Percentiles rank a stretch among this genome's conserved stretches.
These are phyloP conservation scores for Penicillium mononematosum DNA, from an alignment of 495 filamentous ascomycete species.

Conservation along the genomic window DNA sequence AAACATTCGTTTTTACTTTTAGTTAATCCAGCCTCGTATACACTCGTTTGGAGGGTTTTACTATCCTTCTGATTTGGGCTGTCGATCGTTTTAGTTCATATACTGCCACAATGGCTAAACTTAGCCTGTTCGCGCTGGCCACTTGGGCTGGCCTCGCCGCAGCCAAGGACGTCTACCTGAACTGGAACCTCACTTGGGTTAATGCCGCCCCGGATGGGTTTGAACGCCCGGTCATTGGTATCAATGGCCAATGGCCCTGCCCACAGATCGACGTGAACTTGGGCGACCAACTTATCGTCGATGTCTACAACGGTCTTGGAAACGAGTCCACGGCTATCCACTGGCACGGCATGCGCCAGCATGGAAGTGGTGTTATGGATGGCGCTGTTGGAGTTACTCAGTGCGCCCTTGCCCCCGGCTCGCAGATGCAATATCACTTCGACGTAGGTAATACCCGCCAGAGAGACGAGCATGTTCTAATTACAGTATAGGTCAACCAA, in stretches of 20 bases:
- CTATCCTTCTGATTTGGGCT: slow-evolving; percentile 17
- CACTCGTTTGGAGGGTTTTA: slow-evolving; percentile 21
- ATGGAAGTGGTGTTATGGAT: slow-evolving; percentile 61
- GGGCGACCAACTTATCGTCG: slow-evolving; percentile 72
- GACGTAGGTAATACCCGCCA: slow-evolving; percentile 54
- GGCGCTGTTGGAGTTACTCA: slow-evolving; percentile 62
- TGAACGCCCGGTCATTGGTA: slow-evolving; percentile 70
- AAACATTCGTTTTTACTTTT: slow-evolving; percentile 12
- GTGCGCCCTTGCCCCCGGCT: slow-evolving; percentile 63
- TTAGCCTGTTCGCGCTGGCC: slow-evolving; percentile 26
- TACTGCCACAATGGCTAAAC: slow-evolving; percentile 20
- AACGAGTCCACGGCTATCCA: slow-evolving; percentile 71
- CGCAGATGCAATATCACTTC: slow-evolving; percentile 67
- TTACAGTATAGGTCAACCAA: slow-evolving; percentile 58
- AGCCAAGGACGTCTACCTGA: slow-evolving; percentile 37
- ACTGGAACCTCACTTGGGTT: slow-evolving; percentile 82
- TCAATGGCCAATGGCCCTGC: slow-evolving; percentile 79
- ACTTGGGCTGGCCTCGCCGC: slow-evolving; percentile 24
- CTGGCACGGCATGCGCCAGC: slow-evolving; percentile 67
- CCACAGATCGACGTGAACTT: slow-evolving; percentile 66
- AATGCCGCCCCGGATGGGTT: slow-evolving; percentile 76
- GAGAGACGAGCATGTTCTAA: neutral
- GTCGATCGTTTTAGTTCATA: slow-evolving; percentile 22
- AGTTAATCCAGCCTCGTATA: slow-evolving; percentile 11
- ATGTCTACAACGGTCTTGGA: slow-evolving; percentile 71